Evolutionary conservation across 2,329 filamentous ascomycete genomes (phyloP).

Genomic region (Paracoccidioides lutzii): DNA sequence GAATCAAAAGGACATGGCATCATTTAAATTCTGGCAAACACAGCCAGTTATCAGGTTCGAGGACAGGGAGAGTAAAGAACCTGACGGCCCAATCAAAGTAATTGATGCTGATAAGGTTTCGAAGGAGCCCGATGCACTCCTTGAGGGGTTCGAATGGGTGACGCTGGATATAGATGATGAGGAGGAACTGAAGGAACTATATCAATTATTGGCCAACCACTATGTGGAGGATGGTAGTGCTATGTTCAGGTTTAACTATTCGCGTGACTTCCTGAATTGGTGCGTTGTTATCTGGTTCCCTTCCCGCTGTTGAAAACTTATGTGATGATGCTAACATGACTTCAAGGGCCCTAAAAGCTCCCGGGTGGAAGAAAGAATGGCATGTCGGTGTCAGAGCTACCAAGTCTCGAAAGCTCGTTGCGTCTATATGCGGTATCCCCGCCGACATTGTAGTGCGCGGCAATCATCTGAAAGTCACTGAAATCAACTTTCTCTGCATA

Average conservation of each 20-base stretch:
- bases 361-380: slow-evolving; percentile 88
- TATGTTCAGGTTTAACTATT: slow-evolving; percentile 97
- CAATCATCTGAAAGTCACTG: slow-evolving; percentile 62
- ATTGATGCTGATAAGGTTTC: slow-evolving; percentile 68
- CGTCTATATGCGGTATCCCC: slow-evolving; percentile 90
- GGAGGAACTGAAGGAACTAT: slow-evolving; percentile 72
- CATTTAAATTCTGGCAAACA: slow-evolving; percentile 97
- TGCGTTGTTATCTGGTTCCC: slow-evolving; percentile 25
- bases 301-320: neutral
- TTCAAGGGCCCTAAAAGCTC: slow-evolving; percentile 75
- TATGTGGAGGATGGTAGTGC: slow-evolving; percentile 96
- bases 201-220: slow-evolving; percentile 79
- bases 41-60: slow-evolving; percentile 82
- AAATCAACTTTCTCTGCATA: slow-evolving; percentile 96
- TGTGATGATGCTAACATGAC: neutral
- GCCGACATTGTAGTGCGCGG: slow-evolving; percentile 68
- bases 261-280: slow-evolving; percentile 78
- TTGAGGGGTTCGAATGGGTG: slow-evolving; percentile 87
- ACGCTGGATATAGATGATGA: slow-evolving; percentile 74
- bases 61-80: slow-evolving; percentile 40
- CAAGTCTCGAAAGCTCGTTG: slow-evolving; percentile 74
- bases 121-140: slow-evolving; percentile 59
- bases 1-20: slow-evolving; percentile 91
- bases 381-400: slow-evolving; percentile 84
- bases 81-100: slow-evolving; percentile 70